A percentile compares a stretch with the other conserved stretches of the same genome.
Evolutionary conservation across 2,329 filamentous ascomycete species (phyloP).

Genomic region (Sporothrix pallida): DNA sequence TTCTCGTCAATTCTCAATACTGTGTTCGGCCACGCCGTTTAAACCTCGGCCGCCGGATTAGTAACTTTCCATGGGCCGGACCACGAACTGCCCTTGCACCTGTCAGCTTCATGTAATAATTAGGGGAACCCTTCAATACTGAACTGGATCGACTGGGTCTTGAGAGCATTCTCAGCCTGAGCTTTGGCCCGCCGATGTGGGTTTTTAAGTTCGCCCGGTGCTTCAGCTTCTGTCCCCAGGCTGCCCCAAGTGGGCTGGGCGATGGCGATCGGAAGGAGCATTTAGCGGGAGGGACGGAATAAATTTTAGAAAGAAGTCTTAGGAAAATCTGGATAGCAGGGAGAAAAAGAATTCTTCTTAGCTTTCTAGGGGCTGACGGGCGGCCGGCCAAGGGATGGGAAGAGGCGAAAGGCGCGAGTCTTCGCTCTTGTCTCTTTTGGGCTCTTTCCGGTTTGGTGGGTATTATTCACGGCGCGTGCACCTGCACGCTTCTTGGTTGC

Average conservation of each 20-base stretch:
- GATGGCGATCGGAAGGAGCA: constrained; percentile 22
- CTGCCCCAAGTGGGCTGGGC: neutral
- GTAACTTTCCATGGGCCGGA: neutral
- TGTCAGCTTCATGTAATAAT: constrained; percentile 2
- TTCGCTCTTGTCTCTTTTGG: neutral
- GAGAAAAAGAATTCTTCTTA: neutral
- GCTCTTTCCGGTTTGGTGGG: constrained; percentile 12
- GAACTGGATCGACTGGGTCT: too few species aligned
- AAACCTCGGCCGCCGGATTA: neutral
- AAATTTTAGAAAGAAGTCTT: neutral
- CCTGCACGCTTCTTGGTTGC: neutral
- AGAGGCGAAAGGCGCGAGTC: constrained; percentile 12
- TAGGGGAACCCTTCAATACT: too few species aligned
- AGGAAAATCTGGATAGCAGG: neutral
- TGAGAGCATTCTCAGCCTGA: neutral
- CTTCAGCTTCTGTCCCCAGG: neutral
- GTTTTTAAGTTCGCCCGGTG: constrained; percentile 2
- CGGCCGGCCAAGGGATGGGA: constrained; percentile 3
- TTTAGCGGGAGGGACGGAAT: constrained; percentile 3
- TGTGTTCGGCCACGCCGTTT: constrained; percentile 6
- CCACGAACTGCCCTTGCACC: neutral
- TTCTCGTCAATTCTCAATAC: too few species aligned
- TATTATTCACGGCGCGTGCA: constrained; percentile 8
- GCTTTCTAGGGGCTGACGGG: neutral
- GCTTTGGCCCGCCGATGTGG: constrained; percentile 2